These are phyloP conservation scores for Inosperma sp. DNA, from an alignment of 768 basidiomycete genomes.

Conservation along the genomic window DNA sequence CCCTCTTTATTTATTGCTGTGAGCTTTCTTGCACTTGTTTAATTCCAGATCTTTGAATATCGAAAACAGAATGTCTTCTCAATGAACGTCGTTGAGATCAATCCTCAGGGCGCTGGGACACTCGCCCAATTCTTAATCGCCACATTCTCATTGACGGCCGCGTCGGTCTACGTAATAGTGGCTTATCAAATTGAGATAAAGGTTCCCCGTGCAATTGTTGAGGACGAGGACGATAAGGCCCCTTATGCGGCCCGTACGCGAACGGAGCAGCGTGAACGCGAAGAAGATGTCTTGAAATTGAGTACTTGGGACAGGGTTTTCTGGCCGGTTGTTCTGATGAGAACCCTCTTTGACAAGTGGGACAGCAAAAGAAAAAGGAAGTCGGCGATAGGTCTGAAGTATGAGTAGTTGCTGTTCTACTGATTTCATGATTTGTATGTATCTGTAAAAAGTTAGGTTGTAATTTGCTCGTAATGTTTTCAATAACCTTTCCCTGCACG, in stretches of 20 bases:
- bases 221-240: neutral
- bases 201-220: conserved; percentile 10
- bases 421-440: neutral
- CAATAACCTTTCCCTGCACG: no score
- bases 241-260: neutral
- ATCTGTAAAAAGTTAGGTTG: neutral
- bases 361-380: neutral
- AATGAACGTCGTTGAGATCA: conserved; percentile 51
- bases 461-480: neutral
- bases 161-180: conserved; percentile 46
- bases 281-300: neutral
- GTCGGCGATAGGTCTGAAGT: neutral
- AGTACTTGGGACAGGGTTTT: conserved; percentile 10
- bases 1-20: conserved; percentile 50
- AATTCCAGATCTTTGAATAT: neutral
- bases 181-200: conserved; percentile 37
- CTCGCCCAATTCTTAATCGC: conserved; percentile 36
- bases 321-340: conserved; percentile 7
- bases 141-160: conserved; percentile 38
- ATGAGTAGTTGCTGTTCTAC: conserved; percentile 1
- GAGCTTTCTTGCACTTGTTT: conserved; percentile 10
- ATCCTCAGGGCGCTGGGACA: conserved; percentile 24
- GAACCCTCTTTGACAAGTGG: neutral
- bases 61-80: conserved; percentile 52
- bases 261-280: neutral